Evolutionary conservation across 495 filamentous ascomycete species (phyloP).

Genomic region (Trichoderma gamsii): DNA sequence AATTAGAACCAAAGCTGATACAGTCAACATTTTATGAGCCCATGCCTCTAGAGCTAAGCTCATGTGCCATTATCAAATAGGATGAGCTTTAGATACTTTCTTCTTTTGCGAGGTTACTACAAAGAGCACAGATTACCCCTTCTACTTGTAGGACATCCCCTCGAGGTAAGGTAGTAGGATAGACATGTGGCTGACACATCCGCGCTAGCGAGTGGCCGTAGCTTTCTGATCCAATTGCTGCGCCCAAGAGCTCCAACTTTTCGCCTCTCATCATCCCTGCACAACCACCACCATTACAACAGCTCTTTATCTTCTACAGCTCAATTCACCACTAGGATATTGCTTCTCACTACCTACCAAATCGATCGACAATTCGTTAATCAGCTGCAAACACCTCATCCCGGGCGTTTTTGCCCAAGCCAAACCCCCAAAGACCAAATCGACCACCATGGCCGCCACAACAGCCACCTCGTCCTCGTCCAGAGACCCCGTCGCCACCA

Average conservation of each 20-base stretch:
- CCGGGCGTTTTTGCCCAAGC: neutral
- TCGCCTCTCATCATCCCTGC: neutral
- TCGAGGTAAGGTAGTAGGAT: neutral
- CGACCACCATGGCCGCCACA: constrained; percentile 22
- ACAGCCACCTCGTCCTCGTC: constrained; percentile 29
- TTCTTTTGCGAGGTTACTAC: neutral
- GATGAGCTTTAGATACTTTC: no score
- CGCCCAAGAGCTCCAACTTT: neutral
- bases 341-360: neutral
- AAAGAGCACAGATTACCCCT: neutral
- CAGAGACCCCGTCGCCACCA: constrained; percentile 26
- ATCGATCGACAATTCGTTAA: neutral
- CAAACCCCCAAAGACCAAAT: neutral
- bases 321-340: neutral
- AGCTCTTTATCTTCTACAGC: neutral
- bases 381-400: neutral
- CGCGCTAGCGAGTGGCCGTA: constrained; percentile 1
- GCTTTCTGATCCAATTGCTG: neutral
- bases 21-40: no score
- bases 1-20: no score
- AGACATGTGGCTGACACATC: neutral
- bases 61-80: no score
- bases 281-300: neutral
- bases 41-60: no score
- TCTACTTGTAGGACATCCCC: no score